Base-by-base conservation (phyloP, 805 yeast species). In the Wickerhamomyces mucosus region DNA sequence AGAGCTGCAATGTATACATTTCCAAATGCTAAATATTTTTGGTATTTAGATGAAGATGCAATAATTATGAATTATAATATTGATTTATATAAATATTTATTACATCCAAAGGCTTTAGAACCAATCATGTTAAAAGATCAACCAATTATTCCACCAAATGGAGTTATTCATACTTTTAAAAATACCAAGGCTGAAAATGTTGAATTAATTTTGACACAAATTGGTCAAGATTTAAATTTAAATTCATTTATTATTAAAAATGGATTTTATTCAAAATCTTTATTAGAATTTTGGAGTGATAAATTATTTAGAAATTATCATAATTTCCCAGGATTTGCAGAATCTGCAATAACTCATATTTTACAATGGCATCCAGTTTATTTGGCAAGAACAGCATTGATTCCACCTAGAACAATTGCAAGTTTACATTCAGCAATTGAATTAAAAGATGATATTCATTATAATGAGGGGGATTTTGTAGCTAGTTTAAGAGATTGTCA, bases 301-400 rank as follows among this genome's bases (percentile, higher is more conserved):
- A 74, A 75, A 16, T 63, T 85, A 29, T 77, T 74, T 50, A 68
- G 82, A 50, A 65, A 69, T 30, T 85, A 80, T 57, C 48, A 46
- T 27, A 67, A 67, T 35, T 82, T 82, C 56, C 69, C 69, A 11
- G 41, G 52, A 21, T 69, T 69, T 33, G 79, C 75, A 5, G 74
- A 72, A 36, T 65, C 69, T n/a, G 88, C 92, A 1, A 50, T 89
- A 26, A 70, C 83, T n/a, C 97, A 92, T 52, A 63, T 86, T 27
- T 63, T 86, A 43, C 96, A 85, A 56, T 92, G 97, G 98, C 98
- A 89, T 52, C 95, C 96, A 10, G 73, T 70, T 18, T 59, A 81
- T 18, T 63, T 92, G 42, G 68, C 80, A 33, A 79, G 75, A 47
- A 65, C 92, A 4, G 79, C 85, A 0, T 54, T 89, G 12, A 71